Evolutionary conservation across 176 grass and related monocot species (phyloP).

Genomic region (Oryza longistaminata): DNA sequence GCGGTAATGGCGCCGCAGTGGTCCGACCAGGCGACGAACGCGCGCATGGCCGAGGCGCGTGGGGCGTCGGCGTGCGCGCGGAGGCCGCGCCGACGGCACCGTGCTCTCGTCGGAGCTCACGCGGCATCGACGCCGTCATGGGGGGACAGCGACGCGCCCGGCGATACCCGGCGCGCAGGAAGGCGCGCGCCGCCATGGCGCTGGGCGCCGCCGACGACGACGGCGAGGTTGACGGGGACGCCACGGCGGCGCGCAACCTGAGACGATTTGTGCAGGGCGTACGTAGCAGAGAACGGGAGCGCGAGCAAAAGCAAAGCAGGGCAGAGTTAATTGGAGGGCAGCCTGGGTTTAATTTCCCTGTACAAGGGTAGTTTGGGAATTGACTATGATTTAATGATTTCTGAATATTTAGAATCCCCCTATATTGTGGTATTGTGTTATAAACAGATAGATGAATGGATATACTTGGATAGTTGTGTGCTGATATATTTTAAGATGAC

Average conservation of each 20-base stretch:
- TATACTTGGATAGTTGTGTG: no score
- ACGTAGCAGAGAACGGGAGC: neutral
- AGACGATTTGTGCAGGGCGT: neutral
- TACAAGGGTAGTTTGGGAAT: neutral
- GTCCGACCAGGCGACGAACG: conserved; percentile 29
- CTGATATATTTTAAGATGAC: no score
- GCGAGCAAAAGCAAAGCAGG: neutral
- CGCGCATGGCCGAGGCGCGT: conserved; percentile 9
- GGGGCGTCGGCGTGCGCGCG: neutral
- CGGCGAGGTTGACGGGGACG: neutral
- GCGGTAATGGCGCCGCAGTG: conserved; percentile 44
- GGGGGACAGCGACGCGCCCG: neutral
- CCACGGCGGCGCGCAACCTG: neutral
- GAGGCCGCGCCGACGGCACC: neutral
- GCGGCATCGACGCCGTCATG: neutral
- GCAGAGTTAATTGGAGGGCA: neutral
- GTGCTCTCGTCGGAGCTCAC: neutral
- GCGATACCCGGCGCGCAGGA: neutral
- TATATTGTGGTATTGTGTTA: neutral
- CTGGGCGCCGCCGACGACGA: neutral
- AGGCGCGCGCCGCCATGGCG: neutral
- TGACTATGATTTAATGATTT: neutral
- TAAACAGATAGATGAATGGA: no score
- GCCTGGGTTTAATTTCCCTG: neutral
- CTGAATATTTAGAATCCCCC: neutral